A percentile compares a stretch with the other conserved stretches of the same genome.
These are phyloP conservation scores for Phytophthora syringae DNA, from an alignment of 352 stramenopile genomes.

Conservation along the genomic window DNA sequence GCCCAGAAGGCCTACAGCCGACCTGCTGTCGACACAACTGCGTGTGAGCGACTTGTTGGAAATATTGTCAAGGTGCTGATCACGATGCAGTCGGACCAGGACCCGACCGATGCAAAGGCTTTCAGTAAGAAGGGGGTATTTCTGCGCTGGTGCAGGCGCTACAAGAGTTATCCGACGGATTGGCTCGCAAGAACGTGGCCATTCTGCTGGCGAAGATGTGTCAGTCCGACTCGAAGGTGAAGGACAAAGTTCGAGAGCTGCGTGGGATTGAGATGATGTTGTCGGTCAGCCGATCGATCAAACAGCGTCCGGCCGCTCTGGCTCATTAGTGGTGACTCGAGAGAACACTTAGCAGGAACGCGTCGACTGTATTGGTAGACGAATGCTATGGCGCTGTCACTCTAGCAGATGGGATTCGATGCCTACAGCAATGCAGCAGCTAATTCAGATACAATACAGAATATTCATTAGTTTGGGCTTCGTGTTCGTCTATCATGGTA, in stretches of 20 bases:
- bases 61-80: conserved; percentile 81
- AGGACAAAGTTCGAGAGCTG: conserved; percentile 59
- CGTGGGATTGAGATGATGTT: conserved; percentile 87
- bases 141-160: conserved; percentile 51
- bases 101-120: conserved; percentile 12
- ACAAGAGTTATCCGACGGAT: conserved; percentile 51
- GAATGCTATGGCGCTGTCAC: conserved; percentile 15
- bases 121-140: conserved; percentile 42
- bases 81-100: conserved; percentile 38
- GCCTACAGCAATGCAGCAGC: conserved; percentile 74
- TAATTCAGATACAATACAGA: conserved; percentile 24
- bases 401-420: conserved; percentile 74
- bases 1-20: conserved; percentile 27
- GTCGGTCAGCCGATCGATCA: conserved; percentile 59
- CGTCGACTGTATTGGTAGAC: conserved; percentile 13
- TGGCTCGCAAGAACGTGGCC: conserved; percentile 77
- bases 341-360: conserved; percentile 3
- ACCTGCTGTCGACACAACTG: conserved; percentile 20
- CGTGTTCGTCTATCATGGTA: background rate
- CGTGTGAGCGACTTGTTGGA: conserved; percentile 59
- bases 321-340: background rate
- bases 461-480: background rate
- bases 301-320: conserved; percentile 16
- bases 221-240: conserved; percentile 50
- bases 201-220: conserved; percentile 81